These are phyloP conservation scores for Candida quercuum DNA, from an alignment of 805 yeast species.

Conservation along the genomic window DNA sequence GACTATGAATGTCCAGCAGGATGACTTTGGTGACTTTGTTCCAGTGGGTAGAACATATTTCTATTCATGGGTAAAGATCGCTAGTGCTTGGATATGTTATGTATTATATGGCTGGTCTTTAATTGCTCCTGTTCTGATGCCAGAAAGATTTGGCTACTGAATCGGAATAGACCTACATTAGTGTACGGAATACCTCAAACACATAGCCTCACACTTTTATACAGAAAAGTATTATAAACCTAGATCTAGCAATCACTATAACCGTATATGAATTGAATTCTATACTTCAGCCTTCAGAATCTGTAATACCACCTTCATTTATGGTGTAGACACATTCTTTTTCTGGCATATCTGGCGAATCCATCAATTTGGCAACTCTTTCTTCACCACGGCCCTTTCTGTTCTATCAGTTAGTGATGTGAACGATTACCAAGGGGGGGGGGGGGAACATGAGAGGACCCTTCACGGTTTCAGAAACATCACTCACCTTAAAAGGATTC, in stretches of 20 bases:
- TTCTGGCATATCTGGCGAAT: conserved; percentile 80
- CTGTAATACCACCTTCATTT: conserved; percentile 63
- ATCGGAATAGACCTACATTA: neutral
- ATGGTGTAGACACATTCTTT: conserved; percentile 71
- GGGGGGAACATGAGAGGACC: too few relatives aligned
- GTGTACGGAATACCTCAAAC: too few relatives aligned
- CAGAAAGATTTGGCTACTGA: conserved; percentile 65
- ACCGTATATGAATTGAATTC: too few relatives aligned
- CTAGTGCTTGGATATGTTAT: conserved; percentile 90
- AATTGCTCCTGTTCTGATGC: conserved; percentile 84
- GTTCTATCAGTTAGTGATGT: too few relatives aligned
- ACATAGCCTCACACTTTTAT: too few relatives aligned
- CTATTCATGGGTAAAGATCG: conserved; percentile 89
- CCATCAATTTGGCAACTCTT: conserved; percentile 73
- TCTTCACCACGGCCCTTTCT: conserved; percentile 79
- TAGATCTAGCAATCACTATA: too few relatives aligned
- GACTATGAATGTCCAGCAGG: conserved; percentile 85
- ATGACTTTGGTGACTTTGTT: conserved; percentile 79
- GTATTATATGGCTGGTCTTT: conserved; percentile 84
- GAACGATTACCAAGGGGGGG: too few relatives aligned
- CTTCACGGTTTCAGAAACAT: too few relatives aligned
- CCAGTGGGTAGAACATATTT: conserved; percentile 98
- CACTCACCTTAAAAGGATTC: conserved; percentile 46
- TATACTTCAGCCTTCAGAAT: conserved; percentile 32
- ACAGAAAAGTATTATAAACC: too few relatives aligned